A percentile compares a stretch with the other conserved stretches of the same genome.
Conservation (phyloP, 441 rosid species). For the Populus trichocarpa region DNA sequence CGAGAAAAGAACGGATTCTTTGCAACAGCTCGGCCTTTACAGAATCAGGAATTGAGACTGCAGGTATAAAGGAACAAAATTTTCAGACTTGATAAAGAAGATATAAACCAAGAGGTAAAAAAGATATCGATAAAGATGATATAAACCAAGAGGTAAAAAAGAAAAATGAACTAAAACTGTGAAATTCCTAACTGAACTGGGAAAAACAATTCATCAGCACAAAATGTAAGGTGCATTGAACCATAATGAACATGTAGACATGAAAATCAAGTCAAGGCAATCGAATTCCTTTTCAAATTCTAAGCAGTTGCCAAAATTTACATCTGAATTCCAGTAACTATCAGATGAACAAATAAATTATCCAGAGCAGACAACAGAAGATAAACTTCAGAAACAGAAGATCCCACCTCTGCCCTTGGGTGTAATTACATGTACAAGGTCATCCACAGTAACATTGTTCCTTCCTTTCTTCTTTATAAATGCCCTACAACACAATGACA, state of each 20-base stretch:
- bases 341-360: not conserved
- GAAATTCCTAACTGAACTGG: not conserved
- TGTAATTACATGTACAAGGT: slow-evolving; percentile 70
- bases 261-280: not conserved
- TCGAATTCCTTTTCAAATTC: not conserved
- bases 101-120: not conserved
- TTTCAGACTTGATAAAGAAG: not conserved
- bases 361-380: not conserved
- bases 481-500: slow-evolving; percentile 39
- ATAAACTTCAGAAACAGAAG: slow-evolving; percentile 6
- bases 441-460: slow-evolving; percentile 77
- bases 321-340: not conserved
- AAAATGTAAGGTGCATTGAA: not conserved
- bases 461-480: slow-evolving; percentile 77
- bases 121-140: not conserved
- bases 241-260: not conserved
- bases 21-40: slow-evolving; percentile 67
- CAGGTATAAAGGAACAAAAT: slow-evolving; percentile 12
- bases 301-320: not conserved
- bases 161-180: not conserved
- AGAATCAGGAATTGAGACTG: slow-evolving; percentile 59
- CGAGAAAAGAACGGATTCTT: slow-evolving; percentile 47
- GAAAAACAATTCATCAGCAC: not conserved
- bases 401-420: slow-evolving; percentile 81
- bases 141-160: not conserved